Conservation (phyloP, 129 eudicot genomes). For the Saposhnikovia divaricata region DNA sequence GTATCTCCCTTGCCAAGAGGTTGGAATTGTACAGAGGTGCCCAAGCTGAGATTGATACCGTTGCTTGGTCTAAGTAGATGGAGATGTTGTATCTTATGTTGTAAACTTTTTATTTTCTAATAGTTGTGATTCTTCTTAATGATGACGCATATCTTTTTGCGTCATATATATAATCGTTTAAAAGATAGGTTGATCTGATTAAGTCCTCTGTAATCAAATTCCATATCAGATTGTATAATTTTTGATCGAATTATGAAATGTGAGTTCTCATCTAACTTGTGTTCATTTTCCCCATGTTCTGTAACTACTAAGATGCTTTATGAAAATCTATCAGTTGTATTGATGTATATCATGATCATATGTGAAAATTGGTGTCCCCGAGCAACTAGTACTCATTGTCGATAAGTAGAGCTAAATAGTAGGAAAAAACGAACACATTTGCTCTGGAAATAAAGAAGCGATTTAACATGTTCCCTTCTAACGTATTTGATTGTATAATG, state of each 20-base stretch:
- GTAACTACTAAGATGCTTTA: neutral
- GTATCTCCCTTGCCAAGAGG: slow-evolving; percentile 65
- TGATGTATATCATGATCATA: no score
- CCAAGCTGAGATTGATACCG: slow-evolving; percentile 79
- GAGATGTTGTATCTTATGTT: neutral
- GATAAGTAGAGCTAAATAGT: no score
- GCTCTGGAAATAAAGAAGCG: no score
- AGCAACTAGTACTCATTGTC: no score
- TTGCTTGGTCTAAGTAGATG: slow-evolving; percentile 74
- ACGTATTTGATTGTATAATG: no score
- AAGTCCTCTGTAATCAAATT: slow-evolving; percentile 2
- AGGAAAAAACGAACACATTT: no score
- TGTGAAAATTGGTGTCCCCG: neutral
- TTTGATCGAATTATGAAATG: neutral
- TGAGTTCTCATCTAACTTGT: neutral
- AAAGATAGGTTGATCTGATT: neutral
- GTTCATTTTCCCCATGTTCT: neutral
- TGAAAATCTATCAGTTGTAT: neutral
- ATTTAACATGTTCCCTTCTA: no score
- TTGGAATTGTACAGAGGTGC: slow-evolving; percentile 86
- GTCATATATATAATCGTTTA: neutral
- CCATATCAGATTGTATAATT: neutral
- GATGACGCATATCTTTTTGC: neutral
- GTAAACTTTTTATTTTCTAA: neutral
- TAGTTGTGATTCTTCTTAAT: neutral